Conservation (phyloP, 768 basidiomycete species). For the Termitomyces sp. region DNA sequence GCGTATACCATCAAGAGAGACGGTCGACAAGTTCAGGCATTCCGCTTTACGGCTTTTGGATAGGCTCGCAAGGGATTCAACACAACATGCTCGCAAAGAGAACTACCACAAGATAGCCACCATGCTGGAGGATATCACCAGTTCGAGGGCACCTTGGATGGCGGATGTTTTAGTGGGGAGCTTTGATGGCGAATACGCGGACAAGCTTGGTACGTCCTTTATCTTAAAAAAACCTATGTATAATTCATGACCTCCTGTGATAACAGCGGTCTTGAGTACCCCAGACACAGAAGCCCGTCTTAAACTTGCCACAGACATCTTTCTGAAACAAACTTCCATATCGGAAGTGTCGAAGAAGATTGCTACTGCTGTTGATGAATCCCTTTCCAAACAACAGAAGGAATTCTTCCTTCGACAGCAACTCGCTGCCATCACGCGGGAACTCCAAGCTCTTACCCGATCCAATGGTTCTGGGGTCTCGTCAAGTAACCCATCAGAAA, state of each 20-base stretch:
- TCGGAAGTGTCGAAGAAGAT: slow-evolving; percentile 82
- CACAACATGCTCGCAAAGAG: slow-evolving; percentile 53
- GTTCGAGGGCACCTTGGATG: slow-evolving; percentile 65
- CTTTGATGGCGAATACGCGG: slow-evolving; percentile 62
- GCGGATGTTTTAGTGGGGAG: slow-evolving; percentile 71
- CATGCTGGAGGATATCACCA: slow-evolving; percentile 71
- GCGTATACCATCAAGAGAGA: slow-evolving; percentile 46
- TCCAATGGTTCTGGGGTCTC: slow-evolving; percentile 15
- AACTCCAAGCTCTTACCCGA: slow-evolving; percentile 57
- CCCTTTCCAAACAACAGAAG: slow-evolving; percentile 85
- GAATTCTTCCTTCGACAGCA: slow-evolving; percentile 85
- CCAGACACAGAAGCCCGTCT: slow-evolving; percentile 61
- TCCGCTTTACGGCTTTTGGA: slow-evolving; percentile 67
- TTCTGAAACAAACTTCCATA: slow-evolving; percentile 73
- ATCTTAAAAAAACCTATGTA: neutral
- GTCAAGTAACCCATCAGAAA: slow-evolving; percentile 11
- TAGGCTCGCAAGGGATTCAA: slow-evolving; percentile 49
- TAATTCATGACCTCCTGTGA: neutral
- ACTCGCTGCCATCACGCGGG: slow-evolving; percentile 73
- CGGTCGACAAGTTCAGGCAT: slow-evolving; percentile 65
- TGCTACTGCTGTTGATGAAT: slow-evolving; percentile 75
- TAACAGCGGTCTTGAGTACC: slow-evolving; percentile 57
- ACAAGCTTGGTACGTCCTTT: slow-evolving; percentile 60
- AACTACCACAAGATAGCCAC: slow-evolving; percentile 64
- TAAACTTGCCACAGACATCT: slow-evolving; percentile 62